phyloP scores from a whole-genome alignment of 805 yeast genomes.

The Scheffersomyces stipitis region DNA sequence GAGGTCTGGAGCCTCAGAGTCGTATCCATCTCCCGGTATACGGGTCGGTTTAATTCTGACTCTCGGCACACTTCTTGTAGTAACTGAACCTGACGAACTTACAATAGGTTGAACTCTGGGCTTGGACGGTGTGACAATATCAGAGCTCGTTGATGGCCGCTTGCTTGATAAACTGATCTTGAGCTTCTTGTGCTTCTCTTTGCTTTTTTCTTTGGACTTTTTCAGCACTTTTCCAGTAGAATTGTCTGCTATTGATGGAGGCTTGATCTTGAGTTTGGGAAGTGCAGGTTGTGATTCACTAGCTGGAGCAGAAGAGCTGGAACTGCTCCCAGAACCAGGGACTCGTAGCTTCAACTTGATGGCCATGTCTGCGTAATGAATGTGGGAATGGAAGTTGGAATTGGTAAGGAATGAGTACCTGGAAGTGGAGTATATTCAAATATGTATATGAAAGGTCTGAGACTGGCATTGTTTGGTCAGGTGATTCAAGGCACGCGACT shows the following conservation, averaged over 20 bases:
- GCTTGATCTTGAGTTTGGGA: slow-evolving; percentile 22
- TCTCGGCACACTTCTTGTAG: too few species aligned
- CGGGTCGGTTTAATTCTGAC: slow-evolving; percentile 60
- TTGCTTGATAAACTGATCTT: slow-evolving; percentile 20
- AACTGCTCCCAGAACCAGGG: slow-evolving; percentile 4
- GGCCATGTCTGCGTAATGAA: slow-evolving; percentile 8
- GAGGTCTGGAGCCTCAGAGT: slow-evolving; percentile 91
- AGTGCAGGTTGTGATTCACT: slow-evolving; percentile 6
- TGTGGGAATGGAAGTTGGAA: too few species aligned
- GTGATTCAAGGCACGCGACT: too few species aligned
- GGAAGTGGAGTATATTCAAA: too few species aligned
- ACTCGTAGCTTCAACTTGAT: slow-evolving; percentile 17
- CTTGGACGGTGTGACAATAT: too few species aligned
- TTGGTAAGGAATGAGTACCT: too few species aligned
- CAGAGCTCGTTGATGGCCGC: slow-evolving; percentile 2
- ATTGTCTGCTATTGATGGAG: slow-evolving; percentile 11
- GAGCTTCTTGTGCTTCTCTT: slow-evolving; percentile 23
- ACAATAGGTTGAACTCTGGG: too few species aligned
- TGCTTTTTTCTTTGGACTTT: slow-evolving; percentile 4
- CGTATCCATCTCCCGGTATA: slow-evolving; percentile 93
- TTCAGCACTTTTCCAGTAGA: slow-evolving; percentile 2
- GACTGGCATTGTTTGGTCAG: too few species aligned
- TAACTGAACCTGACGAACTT: too few species aligned
- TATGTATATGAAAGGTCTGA: too few species aligned
- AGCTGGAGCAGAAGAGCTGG: neutral